These are phyloP conservation scores for Fusarium chlamydosporum DNA, from an alignment of 2,329 filamentous ascomycete species.

Conservation along the genomic window DNA sequence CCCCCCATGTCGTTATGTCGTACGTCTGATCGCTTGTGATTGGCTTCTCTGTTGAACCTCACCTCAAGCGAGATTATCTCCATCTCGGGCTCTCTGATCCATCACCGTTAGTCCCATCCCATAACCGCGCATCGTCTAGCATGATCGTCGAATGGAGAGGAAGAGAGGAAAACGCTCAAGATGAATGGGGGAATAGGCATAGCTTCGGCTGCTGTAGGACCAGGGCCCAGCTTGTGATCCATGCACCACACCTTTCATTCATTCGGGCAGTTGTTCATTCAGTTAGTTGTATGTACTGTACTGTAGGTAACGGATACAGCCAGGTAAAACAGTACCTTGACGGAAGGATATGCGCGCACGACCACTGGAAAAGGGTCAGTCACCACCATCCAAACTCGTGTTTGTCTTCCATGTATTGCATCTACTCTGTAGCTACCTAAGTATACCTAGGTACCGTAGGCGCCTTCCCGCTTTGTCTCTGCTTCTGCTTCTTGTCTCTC, in stretches of 20 bases:
- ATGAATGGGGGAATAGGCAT: constrained; percentile 22
- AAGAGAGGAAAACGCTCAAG: constrained; percentile 26
- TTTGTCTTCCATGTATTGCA: constrained; percentile 15
- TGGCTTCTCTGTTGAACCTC: constrained; percentile 36
- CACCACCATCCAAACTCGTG: constrained; percentile 18
- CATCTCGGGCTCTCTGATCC: constrained; percentile 47
- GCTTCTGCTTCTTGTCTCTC: constrained; percentile 28
- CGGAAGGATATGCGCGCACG: neutral
- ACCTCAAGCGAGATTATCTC: constrained; percentile 52
- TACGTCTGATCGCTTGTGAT: constrained; percentile 43
- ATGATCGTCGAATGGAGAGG: constrained; percentile 31
- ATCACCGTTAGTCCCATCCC: constrained; percentile 2
- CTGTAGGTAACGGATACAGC: neutral
- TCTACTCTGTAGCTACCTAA: constrained; percentile 29
- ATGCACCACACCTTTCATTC: constrained; percentile 8
- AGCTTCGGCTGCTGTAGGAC: constrained; percentile 20
- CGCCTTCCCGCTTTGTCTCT: constrained; percentile 39
- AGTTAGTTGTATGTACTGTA: too few relatives aligned
- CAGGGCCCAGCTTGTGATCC: constrained; percentile 24
- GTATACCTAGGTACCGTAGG: constrained; percentile 31
- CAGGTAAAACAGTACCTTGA: neutral
- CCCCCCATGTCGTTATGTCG: constrained; percentile 46
- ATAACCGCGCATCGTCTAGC: constrained; percentile 40
- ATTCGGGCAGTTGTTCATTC: too few relatives aligned
- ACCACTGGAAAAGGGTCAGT: constrained; percentile 35